Base-by-base conservation (phyloP, 805 yeast genomes). In the Wilhelminamyces savonicus region DNA sequence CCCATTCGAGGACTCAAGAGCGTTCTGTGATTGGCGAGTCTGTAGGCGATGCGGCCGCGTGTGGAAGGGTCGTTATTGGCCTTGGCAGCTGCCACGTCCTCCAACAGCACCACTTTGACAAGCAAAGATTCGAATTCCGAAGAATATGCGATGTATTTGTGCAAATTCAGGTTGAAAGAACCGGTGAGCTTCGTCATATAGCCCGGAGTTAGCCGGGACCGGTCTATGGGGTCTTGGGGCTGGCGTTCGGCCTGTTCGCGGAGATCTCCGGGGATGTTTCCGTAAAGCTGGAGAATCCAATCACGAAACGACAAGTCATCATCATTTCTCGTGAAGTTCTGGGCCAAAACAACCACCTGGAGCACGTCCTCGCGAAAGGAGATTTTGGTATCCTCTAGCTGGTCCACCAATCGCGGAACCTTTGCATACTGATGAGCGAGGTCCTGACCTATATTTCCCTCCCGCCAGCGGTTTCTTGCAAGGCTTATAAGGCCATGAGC, bases 401-500 rank as follows among this genome's bases (percentile, higher is more conserved):
- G 62, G 37, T 83, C 88, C 33, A 76, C 69, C 5, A 73, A 48
- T 13, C 51, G 54, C 0, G 85, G 82, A 1, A 87, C 66, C 35
- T 68, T 69, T 28, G 65, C 36, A 51, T 83, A 83, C 18, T 46
- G 46, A 24, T 45, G 50, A 30, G 61, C 60, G 35, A 64, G 40
- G 27, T 54, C 37, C 13, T 39, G 40, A 12, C 53, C 31, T 14
- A 54, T 32, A 24, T 39, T 51, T 2, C 69, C 69, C 33, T 53
- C 56, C 15, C 40, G 48, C 69, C 50, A 70, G 52, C 36, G 58
- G 33, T 35, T 51, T 34, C 82, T 65, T 0, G 95, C 94, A 2
- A 83, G 62, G 25, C 70, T 67, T 12, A 82, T 71, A 28, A 82
- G 54, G 0, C 95, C 94, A 51, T 84, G 88, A 3, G 90, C 83